phyloP scores from a whole-genome alignment of 441 rosid genomes.

The California macrophylla region DNA sequence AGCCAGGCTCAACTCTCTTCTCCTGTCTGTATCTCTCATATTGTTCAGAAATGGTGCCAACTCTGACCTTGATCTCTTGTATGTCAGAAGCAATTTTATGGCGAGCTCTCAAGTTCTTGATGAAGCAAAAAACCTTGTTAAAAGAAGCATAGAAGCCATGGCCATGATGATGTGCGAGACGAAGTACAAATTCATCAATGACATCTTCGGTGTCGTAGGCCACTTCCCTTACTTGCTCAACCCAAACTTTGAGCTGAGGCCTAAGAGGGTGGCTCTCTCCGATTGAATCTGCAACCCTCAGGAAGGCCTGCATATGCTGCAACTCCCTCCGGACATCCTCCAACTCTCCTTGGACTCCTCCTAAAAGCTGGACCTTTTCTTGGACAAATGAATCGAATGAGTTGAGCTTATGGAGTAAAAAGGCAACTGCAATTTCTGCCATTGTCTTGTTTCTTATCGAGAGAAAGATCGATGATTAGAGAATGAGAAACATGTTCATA shows the following conservation, averaged over 20 bases:
- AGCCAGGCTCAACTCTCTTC: conserved; percentile 20
- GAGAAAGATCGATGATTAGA: not conserved
- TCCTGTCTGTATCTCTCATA: conserved; percentile 21
- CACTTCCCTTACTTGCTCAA: conserved; percentile 34
- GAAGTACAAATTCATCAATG: conserved; percentile 37
- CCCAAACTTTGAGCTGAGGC: conserved; percentile 30
- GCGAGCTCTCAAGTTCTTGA: conserved; percentile 27
- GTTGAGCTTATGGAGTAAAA: conserved; percentile 23
- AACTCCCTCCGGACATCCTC: conserved; percentile 25
- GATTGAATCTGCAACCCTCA: conserved; percentile 29
- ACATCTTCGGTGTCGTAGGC: conserved; percentile 38
- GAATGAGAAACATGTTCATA: not conserved
- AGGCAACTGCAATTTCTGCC: conserved; percentile 42
- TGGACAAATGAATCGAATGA: conserved; percentile 9
- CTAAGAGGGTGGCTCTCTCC: conserved; percentile 26
- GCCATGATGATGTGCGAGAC: conserved; percentile 13
- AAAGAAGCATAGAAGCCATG: conserved; percentile 15
- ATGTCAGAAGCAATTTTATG: conserved; percentile 26
- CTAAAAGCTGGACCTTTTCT: conserved; percentile 18
- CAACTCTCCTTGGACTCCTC: conserved; percentile 23
- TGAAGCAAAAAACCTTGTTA: conserved; percentile 16
- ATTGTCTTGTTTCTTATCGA: conserved; percentile 11
- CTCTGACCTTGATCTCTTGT: conserved; percentile 17
- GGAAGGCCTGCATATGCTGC: conserved; percentile 28
- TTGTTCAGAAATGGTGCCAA: conserved; percentile 17